These are phyloP conservation scores for Lachnum nothofagi DNA, from an alignment of 2,329 filamentous ascomycete species.

Conservation along the genomic window DNA sequence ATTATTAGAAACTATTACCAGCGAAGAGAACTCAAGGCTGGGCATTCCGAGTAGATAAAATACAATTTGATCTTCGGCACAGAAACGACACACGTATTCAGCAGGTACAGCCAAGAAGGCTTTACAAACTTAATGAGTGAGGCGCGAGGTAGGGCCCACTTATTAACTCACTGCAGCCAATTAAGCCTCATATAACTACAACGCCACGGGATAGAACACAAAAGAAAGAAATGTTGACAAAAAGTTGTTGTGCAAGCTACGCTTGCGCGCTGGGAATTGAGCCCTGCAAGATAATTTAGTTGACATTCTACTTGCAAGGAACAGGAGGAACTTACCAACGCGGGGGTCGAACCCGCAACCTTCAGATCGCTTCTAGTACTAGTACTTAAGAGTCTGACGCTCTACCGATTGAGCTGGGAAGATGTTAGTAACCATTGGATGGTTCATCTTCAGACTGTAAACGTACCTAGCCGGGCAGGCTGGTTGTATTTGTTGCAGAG, in stretches of 20 bases:
- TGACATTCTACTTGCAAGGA: background rate
- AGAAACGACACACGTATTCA: too few species aligned
- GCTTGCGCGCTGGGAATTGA: background rate
- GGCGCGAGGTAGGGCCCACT: too few species aligned
- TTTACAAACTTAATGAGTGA: too few species aligned
- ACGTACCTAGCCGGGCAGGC: slow-evolving; percentile 2
- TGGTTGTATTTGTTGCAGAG: background rate
- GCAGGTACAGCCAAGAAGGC: too few species aligned
- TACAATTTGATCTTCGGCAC: too few species aligned
- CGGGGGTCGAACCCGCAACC: slow-evolving; percentile 43
- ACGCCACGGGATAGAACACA: too few species aligned
- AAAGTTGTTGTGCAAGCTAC: background rate
- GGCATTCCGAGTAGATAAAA: too few species aligned
- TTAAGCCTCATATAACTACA: too few species aligned
- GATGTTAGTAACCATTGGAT: background rate
- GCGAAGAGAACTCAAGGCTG: too few species aligned
- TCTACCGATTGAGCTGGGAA: slow-evolving; percentile 8
- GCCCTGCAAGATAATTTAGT: background rate
- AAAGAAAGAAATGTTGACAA: background rate
- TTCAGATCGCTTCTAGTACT: slow-evolving; percentile 32
- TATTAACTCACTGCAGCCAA: background rate
- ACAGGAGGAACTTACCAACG: slow-evolving; percentile 16
- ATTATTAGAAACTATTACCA: too few species aligned
- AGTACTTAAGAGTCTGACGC: slow-evolving; percentile 4
- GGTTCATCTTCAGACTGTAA: slow-evolving; percentile 1